Evolutionary conservation across 345 rosid genomes (phyloP).

Genomic region (Linum trigynum): DNA sequence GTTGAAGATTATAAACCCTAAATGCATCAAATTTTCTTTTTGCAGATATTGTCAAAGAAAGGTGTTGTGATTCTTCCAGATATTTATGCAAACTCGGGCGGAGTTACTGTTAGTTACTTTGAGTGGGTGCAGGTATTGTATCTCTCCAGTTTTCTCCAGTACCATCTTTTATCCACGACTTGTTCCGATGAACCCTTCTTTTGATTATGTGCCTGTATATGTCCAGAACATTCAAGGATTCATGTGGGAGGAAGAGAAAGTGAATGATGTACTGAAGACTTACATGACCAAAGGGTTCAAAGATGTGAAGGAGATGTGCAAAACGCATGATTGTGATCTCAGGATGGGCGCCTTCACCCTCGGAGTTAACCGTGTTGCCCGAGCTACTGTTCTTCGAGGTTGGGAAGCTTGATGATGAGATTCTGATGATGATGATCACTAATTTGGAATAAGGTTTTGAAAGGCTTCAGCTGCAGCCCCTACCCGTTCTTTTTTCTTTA

Average conservation of each 20-base stretch:
- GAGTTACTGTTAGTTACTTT: conserved; percentile 95
- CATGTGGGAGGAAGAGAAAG: conserved; percentile 95
- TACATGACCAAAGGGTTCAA: conserved; percentile 82
- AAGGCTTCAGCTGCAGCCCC: neutral
- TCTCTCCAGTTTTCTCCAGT: neutral
- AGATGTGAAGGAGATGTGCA: conserved; percentile 79
- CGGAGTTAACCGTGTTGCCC: conserved; percentile 90
- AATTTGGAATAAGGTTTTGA: neutral
- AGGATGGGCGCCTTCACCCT: conserved; percentile 99
- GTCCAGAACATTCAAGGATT: conserved; percentile 91
- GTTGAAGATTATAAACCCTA: neutral
- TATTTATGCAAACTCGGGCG: conserved; percentile 91
- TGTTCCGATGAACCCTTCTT: neutral
- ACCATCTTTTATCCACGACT: neutral
- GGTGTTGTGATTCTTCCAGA: conserved; percentile 92
- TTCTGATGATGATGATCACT: neutral
- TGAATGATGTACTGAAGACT: conserved; percentile 59
- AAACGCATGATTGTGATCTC: conserved; percentile 69
- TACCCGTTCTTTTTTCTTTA: neutral
- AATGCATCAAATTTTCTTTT: neutral
- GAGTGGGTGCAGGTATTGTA: conserved; percentile 92
- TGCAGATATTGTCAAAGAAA: conserved; percentile 71
- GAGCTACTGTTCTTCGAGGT: conserved; percentile 78
- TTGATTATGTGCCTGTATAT: neutral
- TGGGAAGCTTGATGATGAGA: conserved; percentile 62